phyloP scores from a whole-genome alignment of 768 basidiomycete genomes.

The Crucibulum laeve region DNA sequence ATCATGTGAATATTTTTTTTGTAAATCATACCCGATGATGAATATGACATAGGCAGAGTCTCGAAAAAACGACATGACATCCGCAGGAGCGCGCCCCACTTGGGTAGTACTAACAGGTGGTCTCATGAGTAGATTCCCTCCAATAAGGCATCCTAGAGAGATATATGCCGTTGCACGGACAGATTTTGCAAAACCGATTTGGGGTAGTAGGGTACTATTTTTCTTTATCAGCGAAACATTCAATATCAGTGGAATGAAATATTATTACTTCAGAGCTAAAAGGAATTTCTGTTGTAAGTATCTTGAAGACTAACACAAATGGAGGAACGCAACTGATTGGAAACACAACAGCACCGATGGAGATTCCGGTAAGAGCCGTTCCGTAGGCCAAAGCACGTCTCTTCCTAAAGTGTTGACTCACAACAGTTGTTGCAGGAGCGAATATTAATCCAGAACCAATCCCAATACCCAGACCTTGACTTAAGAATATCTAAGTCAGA shows the following conservation, averaged over 20 bases:
- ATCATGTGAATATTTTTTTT: too few relatives aligned
- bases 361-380: slow-evolving; percentile 40
- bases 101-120: slow-evolving; percentile 12
- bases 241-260: too few relatives aligned
- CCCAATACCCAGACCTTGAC: slow-evolving; percentile 55
- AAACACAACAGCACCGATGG: slow-evolving; percentile 28
- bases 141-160: slow-evolving; percentile 16
- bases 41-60: too few relatives aligned
- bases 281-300: too few relatives aligned
- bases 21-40: too few relatives aligned
- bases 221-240: too few relatives aligned
- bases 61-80: too few relatives aligned
- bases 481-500: slow-evolving; percentile 45
- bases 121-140: slow-evolving; percentile 23
- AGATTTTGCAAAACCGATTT: slow-evolving; percentile 20
- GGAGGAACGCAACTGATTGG: slow-evolving; percentile 20
- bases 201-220: slow-evolving; percentile 13
- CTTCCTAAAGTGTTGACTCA: slow-evolving; percentile 40
- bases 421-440: slow-evolving; percentile 42
- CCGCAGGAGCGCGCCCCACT: too few relatives aligned
- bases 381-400: slow-evolving; percentile 32
- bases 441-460: slow-evolving; percentile 45
- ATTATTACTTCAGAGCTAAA: too few relatives aligned
- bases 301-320: background rate
- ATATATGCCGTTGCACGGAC: slow-evolving; percentile 25